Evolutionary conservation across 2,329 filamentous ascomycete species (phyloP).

Genomic region (Alternaria tenuissima): DNA sequence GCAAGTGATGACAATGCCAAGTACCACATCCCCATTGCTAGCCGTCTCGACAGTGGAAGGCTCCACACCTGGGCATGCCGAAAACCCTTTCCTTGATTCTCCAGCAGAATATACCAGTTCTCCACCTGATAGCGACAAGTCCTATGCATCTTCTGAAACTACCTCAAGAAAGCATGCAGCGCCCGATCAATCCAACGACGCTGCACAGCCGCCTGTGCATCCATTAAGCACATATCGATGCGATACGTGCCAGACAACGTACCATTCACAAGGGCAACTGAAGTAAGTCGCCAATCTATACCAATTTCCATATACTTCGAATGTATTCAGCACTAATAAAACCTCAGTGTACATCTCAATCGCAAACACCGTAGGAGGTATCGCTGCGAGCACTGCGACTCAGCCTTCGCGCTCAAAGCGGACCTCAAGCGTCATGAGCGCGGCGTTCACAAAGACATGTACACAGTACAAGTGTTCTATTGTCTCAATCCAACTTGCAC

Average conservation of each 20-base stretch:
- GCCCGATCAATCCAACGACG: neutral
- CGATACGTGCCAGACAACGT: conserved; percentile 4
- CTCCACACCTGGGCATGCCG: neutral
- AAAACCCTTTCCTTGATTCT: neutral
- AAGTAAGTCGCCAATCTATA: conserved; percentile 13
- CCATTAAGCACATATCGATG: neutral
- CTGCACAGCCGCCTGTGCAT: neutral
- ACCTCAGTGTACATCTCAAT: conserved; percentile 21
- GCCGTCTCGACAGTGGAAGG: neutral
- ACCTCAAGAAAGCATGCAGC: neutral
- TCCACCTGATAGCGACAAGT: conserved; percentile 1
- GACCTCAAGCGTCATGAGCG: conserved; percentile 22
- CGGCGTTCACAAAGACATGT: conserved; percentile 18
- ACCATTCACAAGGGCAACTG: conserved; percentile 12
- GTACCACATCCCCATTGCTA: neutral
- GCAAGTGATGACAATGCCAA: neutral
- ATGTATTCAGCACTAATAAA: neutral
- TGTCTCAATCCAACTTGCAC: conserved; percentile 19
- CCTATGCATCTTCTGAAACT: neutral
- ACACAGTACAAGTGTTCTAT: conserved; percentile 7
- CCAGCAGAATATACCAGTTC: conserved; percentile 2
- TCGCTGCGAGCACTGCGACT: conserved; percentile 15
- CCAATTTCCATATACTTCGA: neutral
- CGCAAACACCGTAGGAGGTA: conserved; percentile 25
- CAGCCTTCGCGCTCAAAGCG: conserved; percentile 18